Evolutionary conservation across 2,329 filamentous ascomycete species (phyloP), one percentile per base, ranked within the genome.

Genomic region (Cladosporium sp.): DNA sequence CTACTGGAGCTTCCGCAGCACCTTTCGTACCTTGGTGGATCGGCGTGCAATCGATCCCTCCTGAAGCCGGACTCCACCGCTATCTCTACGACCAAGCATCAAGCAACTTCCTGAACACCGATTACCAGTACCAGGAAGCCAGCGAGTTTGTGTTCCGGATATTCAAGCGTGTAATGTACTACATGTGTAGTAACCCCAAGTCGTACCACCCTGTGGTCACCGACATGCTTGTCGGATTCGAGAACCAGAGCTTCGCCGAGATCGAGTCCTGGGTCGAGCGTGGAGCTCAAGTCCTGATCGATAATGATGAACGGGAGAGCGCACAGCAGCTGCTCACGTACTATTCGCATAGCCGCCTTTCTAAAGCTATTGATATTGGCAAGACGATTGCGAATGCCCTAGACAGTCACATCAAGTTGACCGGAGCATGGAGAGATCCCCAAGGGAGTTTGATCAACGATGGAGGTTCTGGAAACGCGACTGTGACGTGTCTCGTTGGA

Each of bases 11-110:
- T 4, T 76, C 78, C 0, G 76, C 75, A 0, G 75, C 76, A 11
- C 75, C 76, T 1, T 78, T 77, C 68, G 70, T 71, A 14, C 76
- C 75, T 0, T 77, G 75, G 74, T 78, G 75, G 75, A 65, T 78
- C 2, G 76, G 76, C 18, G 76, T 77, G 0, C 69, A 71, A 24
- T 70, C 68, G 4, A 67, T 78, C 0, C 74, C 73, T 7, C 70
- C 75, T 0, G 74, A 77, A 65, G 77, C 73, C 36, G 74, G 72
- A 2, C 71, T 77, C 24, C 76, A 78, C 66, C 74, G 76, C 38
- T 78, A 78, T 38, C 67, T 78, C 51, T 77, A 75, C 10, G 74
- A 74, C 32, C 75, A 74, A 21, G 75, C 76, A 4, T 72, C 74
- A 1, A 73, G 72, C 21, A 74, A 73, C 0, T 78, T 77, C 52